phyloP scores from a whole-genome alignment of 164 flowering plant species.

The Echeveria elegans region DNA sequence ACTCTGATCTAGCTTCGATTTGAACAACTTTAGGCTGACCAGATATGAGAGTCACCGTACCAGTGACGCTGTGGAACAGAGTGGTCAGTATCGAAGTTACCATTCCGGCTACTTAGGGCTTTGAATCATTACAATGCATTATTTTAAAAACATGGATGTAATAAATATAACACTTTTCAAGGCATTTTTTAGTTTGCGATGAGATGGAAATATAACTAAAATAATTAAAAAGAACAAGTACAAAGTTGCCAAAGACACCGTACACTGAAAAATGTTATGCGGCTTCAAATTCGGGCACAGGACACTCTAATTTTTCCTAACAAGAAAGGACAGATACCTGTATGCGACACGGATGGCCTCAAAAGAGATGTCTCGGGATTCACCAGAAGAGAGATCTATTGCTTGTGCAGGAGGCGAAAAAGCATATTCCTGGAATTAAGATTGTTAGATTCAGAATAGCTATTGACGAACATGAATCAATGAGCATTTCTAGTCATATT shows the following conservation, averaged over 20 bases:
- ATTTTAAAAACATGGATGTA: no score
- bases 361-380: conserved; percentile 65
- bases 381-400: conserved; percentile 94
- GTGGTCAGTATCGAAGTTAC: not conserved
- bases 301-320: not conserved
- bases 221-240: not conserved
- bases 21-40: conserved; percentile 86
- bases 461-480: not conserved
- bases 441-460: not conserved
- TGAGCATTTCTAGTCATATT: not conserved
- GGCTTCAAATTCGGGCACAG: not conserved
- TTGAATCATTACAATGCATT: no score
- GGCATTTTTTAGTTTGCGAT: no score
- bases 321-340: conserved; percentile 41
- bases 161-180: no score
- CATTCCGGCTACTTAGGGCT: no score
- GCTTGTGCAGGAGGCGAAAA: conserved; percentile 89
- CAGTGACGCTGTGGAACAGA: conserved; percentile 58
- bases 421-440: conserved; percentile 67
- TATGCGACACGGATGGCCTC: conserved; percentile 95
- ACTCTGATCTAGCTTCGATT: conserved; percentile 85
- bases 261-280: not conserved
- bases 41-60: conserved; percentile 65
- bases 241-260: not conserved
- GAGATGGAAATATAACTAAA: not conserved